Evolutionary conservation across 441 rosid genomes (phyloP).

Genomic region (Pelargonium australe): DNA sequence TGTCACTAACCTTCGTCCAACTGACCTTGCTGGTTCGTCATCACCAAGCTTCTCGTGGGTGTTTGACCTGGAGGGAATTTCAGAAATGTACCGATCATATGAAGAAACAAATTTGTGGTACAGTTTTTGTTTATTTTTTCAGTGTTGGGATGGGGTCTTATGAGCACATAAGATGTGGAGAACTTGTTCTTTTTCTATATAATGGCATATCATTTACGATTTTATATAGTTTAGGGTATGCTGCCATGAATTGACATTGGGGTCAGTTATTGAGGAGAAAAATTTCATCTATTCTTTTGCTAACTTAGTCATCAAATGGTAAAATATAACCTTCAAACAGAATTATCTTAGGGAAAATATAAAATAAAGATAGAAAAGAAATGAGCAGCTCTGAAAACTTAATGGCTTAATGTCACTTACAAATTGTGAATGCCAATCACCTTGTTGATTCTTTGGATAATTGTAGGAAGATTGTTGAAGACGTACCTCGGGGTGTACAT

Average conservation of each 20-base stretch:
- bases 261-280: neutral
- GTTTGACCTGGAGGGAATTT: slow-evolving; percentile 73
- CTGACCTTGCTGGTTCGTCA: slow-evolving; percentile 28
- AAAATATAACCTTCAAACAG: neutral
- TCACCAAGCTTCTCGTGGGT: slow-evolving; percentile 69
- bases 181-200: neutral
- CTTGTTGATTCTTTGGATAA: slow-evolving; percentile 16
- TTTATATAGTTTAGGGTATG: neutral
- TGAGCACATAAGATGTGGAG: neutral
- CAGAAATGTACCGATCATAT: slow-evolving; percentile 72
- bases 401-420: neutral
- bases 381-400: neutral
- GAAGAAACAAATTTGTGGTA: slow-evolving; percentile 95
- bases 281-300: neutral
- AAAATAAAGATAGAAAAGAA: neutral
- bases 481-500: slow-evolving; percentile 81
- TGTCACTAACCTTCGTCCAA: slow-evolving; percentile 64
- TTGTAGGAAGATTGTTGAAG: slow-evolving; percentile 77
- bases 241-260: neutral
- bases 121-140: neutral
- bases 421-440: neutral
- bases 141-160: neutral
- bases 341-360: too few relatives aligned
- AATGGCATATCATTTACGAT: neutral
- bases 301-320: neutral